Evolutionary conservation across 2,329 filamentous ascomycete species (phyloP).

Genomic region (Westerdykella sp.): DNA sequence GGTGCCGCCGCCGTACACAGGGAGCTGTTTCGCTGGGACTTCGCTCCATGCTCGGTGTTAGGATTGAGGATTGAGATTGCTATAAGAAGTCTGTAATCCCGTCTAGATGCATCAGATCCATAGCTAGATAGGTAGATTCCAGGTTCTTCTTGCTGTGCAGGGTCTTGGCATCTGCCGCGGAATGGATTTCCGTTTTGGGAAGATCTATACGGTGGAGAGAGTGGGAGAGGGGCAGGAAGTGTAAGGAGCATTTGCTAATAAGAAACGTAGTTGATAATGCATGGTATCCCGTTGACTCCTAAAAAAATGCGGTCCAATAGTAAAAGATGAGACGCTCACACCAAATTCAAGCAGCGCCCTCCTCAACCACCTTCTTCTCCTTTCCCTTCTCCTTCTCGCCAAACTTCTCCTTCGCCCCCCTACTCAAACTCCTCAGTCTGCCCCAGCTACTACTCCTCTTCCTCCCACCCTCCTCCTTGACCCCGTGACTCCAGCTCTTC

Average conservation of each 20-base stretch:
- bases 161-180: no score
- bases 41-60: constrained; percentile 1
- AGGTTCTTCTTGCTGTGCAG: no score
- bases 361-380: constrained; percentile 11
- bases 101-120: no score
- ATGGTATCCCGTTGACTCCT: neutral
- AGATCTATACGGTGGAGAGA: neutral
- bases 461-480: constrained; percentile 15
- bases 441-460: constrained; percentile 27
- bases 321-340: neutral
- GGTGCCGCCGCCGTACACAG: neutral
- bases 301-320: neutral
- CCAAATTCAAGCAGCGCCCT: neutral
- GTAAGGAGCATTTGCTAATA: neutral
- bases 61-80: no score
- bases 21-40: no score
- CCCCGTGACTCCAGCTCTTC: constrained; percentile 31
- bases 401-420: constrained; percentile 13
- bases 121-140: neutral
- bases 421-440: constrained; percentile 20
- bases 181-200: neutral
- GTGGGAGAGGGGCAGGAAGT: neutral
- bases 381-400: constrained; percentile 14
- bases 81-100: neutral
- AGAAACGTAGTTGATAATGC: neutral